Conservation (phyloP, 176 grass and related monocot species). For the Canna indica region DNA sequence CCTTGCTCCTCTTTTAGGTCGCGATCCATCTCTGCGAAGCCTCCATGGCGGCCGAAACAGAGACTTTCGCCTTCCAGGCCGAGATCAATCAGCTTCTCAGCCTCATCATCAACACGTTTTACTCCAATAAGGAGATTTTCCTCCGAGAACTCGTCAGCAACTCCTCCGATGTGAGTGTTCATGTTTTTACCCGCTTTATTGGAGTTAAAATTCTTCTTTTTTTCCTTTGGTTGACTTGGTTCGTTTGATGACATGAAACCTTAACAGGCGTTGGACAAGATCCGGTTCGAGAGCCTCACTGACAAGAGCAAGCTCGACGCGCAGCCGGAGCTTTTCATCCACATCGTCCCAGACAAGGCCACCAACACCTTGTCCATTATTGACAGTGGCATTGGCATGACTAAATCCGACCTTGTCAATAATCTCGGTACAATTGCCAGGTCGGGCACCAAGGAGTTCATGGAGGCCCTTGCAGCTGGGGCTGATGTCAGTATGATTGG, state of each 20-base stretch:
- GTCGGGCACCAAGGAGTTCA: conserved; percentile 6
- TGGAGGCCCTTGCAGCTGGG: conserved; percentile 7
- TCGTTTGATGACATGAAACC: not conserved
- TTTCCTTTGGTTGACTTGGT: not conserved
- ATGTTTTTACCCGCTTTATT: not conserved
- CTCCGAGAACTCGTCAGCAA: conserved; percentile 88
- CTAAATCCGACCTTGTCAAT: conserved; percentile 6
- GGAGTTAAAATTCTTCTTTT: not conserved
- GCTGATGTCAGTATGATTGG: conserved; percentile 7
- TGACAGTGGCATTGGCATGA: conserved; percentile 4
- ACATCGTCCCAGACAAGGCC: conserved; percentile 2
- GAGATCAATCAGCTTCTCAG: conserved; percentile 94
- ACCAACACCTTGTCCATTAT: conserved; percentile 3
- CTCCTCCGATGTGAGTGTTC: conserved; percentile 60
- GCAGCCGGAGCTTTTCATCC: conserved; percentile 12
- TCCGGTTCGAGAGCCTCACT: conserved; percentile 10
- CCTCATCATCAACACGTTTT: conserved; percentile 97
- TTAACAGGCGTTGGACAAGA: conserved; percentile 11
- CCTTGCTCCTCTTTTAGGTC: too few relatives aligned
- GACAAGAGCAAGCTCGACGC: conserved; percentile 10
- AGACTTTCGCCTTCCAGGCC: conserved; percentile 97
- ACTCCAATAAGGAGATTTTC: conserved; percentile 99
- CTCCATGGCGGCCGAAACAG: conserved; percentile 65
- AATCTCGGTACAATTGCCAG: conserved; percentile 7
- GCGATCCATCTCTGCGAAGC: too few relatives aligned